Conservation (phyloP, 805 yeast species). For the Pichia exigua region DNA sequence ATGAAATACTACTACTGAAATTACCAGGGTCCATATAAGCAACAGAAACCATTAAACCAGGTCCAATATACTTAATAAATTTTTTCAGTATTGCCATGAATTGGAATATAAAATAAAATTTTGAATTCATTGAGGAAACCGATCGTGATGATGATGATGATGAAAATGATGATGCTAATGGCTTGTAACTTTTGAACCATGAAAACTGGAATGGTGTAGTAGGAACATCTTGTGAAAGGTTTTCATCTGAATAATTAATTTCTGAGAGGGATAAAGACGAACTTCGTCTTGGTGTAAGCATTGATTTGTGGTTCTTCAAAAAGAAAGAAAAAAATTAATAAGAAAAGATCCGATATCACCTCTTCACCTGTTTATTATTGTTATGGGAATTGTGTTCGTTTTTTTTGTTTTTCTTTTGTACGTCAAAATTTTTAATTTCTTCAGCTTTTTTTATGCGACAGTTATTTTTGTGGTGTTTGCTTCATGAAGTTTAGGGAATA, state of each 20-base stretch:
- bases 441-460: not conserved
- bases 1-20: slow-evolving; percentile 88
- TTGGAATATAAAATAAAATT: not conserved
- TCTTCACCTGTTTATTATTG: not conserved
- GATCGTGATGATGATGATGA: not conserved
- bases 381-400: too few species aligned
- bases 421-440: too few species aligned
- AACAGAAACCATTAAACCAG: slow-evolving; percentile 90
- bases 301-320: not conserved
- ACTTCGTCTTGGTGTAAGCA: not conserved
- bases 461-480: not conserved
- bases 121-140: not conserved
- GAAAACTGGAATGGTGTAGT: not conserved
- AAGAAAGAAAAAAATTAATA: too few species aligned
- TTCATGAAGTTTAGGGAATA: not conserved
- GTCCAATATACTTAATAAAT: slow-evolving; percentile 60
- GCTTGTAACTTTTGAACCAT: not conserved
- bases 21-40: slow-evolving; percentile 98
- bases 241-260: not conserved
- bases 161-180: not conserved
- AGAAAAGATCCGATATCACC: not conserved
- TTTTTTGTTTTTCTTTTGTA: not conserved
- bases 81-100: slow-evolving; percentile 19
- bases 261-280: not conserved
- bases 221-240: not conserved